Conservation (phyloP, 495 filamentous ascomycete species). For the Annulohypoxylon stygium region DNA sequence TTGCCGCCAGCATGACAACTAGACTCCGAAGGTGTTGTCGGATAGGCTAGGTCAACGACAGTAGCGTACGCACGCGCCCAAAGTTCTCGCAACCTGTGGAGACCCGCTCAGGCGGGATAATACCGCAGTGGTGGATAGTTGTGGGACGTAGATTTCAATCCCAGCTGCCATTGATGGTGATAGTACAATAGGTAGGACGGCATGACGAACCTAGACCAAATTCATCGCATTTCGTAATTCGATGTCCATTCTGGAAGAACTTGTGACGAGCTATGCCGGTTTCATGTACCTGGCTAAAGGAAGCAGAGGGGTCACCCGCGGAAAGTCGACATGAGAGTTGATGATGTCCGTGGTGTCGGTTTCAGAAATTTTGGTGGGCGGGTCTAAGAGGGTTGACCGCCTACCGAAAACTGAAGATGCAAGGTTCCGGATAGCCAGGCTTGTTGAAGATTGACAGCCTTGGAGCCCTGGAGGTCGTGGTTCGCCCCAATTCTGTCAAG, state of each 20-base stretch:
- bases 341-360: constrained; percentile 35
- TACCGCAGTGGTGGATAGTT: constrained; percentile 36
- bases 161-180: constrained; percentile 13
- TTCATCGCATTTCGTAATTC: constrained; percentile 44
- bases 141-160: constrained; percentile 31
- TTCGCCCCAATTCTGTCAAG: constrained; percentile 21
- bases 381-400: constrained; percentile 36
- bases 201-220: constrained; percentile 17
- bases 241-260: constrained; percentile 46
- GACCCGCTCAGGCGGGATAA: constrained; percentile 37
- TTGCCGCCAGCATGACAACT: constrained; percentile 41
- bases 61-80: constrained; percentile 45
- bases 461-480: constrained; percentile 5
- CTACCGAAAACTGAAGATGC: constrained; percentile 19
- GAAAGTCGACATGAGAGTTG: constrained; percentile 35
- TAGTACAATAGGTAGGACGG: constrained; percentile 16
- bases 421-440: constrained; percentile 35
- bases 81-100: constrained; percentile 28
- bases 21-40: constrained; percentile 19
- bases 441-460: constrained; percentile 17
- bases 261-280: constrained; percentile 45
- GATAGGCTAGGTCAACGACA: constrained; percentile 35
- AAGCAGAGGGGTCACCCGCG: constrained; percentile 29
- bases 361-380: constrained; percentile 38
- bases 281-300: constrained; percentile 45